phyloP scores from a whole-genome alignment of 2,329 filamentous ascomycete species.

The Pochonia chlamydosporia region DNA sequence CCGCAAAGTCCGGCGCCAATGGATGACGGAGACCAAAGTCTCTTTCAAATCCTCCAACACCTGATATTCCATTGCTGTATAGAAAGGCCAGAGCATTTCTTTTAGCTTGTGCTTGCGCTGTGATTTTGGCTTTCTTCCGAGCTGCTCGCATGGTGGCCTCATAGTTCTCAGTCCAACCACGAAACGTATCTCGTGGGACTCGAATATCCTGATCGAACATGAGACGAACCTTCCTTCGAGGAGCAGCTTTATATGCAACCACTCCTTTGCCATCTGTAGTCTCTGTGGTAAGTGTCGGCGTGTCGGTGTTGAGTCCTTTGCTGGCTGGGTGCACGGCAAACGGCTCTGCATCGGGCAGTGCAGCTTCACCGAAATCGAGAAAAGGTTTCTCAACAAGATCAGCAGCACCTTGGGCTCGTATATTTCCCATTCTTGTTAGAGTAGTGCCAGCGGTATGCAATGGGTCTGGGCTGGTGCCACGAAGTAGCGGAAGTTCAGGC shows the following conservation, averaged over 20 bases:
- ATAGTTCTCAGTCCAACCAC: constrained; percentile 38
- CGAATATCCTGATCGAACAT: constrained; percentile 28
- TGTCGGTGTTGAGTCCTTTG: constrained; percentile 10
- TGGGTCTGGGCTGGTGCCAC: constrained; percentile 4
- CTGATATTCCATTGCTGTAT: constrained; percentile 29
- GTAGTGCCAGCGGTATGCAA: neutral
- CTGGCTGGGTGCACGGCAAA: constrained; percentile 21
- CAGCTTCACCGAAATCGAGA: constrained; percentile 31
- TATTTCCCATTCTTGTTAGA: neutral
- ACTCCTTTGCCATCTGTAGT: constrained; percentile 15
- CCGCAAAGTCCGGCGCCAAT: constrained; percentile 38
- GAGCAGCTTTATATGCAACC: constrained; percentile 16
- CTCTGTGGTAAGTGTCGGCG: constrained; percentile 14
- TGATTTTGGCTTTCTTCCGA: constrained; percentile 18
- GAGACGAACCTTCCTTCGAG: constrained; percentile 18
- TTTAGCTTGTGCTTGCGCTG: constrained; percentile 31
- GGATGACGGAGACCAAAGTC: constrained; percentile 31
- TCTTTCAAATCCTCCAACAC: constrained; percentile 18
- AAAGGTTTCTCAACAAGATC: constrained; percentile 12
- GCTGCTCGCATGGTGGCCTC: constrained; percentile 47
- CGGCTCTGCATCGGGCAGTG: constrained; percentile 30
- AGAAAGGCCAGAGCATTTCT: constrained; percentile 26
- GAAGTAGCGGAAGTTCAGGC: constrained; percentile 36
- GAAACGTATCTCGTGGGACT: constrained; percentile 30
- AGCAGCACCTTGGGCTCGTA: neutral